These are phyloP conservation scores for Wallemia mellicola DNA, from an alignment of 1,284 basidiomycete genomes.

Conservation along the genomic window DNA sequence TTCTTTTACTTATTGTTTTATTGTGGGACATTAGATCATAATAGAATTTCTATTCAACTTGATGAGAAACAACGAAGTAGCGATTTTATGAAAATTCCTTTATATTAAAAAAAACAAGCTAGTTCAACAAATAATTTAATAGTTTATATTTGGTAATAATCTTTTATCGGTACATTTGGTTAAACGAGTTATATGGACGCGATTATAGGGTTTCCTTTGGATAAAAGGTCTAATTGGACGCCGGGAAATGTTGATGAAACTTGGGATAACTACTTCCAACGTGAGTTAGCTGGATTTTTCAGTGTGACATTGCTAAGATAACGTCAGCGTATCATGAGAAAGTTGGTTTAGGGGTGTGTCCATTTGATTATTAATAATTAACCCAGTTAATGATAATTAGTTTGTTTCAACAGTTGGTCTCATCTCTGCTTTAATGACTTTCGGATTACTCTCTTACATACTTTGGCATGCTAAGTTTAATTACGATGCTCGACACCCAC, in stretches of 20 bases:
- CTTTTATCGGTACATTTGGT: background rate
- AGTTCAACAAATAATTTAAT: no score
- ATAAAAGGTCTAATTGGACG: background rate
- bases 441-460: background rate
- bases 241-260: background rate
- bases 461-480: background rate
- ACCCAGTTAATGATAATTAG: no score
- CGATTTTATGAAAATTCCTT: no score
- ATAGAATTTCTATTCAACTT: no score
- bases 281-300: background rate
- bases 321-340: background rate
- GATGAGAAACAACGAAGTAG: no score
- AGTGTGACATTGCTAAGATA: background rate
- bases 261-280: background rate
- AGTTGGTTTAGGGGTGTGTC: background rate
- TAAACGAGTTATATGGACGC: background rate
- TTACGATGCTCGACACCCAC: background rate
- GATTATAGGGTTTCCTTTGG: background rate
- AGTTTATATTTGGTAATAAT: no score
- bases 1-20: no score
- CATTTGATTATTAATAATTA: no score
- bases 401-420: background rate
- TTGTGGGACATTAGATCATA: no score
- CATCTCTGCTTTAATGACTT: background rate
- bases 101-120: no score